Base-by-base conservation (phyloP, 805 yeast species). In the Cyberlindnera bimundalis region DNA sequence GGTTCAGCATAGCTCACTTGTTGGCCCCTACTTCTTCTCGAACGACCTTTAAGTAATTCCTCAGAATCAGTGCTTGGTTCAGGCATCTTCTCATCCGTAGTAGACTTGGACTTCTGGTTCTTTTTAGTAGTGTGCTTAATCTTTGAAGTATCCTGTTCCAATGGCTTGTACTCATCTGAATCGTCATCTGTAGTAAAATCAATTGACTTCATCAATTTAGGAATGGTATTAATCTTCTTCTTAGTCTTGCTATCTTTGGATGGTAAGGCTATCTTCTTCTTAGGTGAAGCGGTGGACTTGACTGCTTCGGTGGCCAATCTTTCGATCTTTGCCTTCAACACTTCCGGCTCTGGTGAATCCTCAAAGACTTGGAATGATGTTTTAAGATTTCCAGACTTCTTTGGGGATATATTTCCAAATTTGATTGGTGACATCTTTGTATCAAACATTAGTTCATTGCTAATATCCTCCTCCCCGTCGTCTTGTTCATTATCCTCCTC, bases 1-100 rank as follows among this genome's bases (percentile, higher is more conserved):
- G 89, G 88, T 25, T 78, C 68, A 15, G 78, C 78, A 52, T 86
- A 86, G 56, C 79, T 76, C 6, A 86, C 76, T 10, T 73, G 70
- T 43, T 73, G 76, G 4, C 78, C 72, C 17, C 78, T 64, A 18
- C 87, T 67, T 33, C 47, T 43, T 42, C 78, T 61, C 35, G 82
- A 64, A 29, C 73, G 51, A 38, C 67, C 53, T 3, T 56, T 36
- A 16, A 48, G 43, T 39, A 39, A 37, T 15, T 37, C 55, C 17
- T 53, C 43, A 16, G 51, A 21, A 8, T 42, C 49, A 1, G 52
- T 46, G 23, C 55, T 50, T 2, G 57, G 45, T 6, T 48, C 58
- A 18, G 73, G 69, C 66, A 68, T 66, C 12, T 62, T 59, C 35
- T 70, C 69, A 47, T 70, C 75, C 35, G 55, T 49, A 10, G 53